phyloP scores from a whole-genome alignment of 2,329 filamentous ascomycete species.

The Orbilia javanica region DNA sequence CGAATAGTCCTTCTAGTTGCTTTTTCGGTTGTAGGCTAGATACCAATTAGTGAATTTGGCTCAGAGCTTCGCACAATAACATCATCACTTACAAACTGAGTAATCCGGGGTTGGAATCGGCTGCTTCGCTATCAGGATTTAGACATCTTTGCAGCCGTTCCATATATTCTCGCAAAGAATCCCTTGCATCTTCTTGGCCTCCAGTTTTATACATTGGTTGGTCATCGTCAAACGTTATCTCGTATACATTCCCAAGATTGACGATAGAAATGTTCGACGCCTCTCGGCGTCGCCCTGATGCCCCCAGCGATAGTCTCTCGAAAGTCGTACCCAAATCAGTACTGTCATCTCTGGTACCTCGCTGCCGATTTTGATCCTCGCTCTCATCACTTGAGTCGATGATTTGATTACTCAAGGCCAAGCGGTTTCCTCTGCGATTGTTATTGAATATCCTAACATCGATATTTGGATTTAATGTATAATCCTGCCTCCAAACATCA shows the following conservation, averaged over 20 bases:
- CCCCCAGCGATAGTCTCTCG: slow-evolving; percentile 30
- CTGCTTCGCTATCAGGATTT: background rate
- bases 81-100: slow-evolving; percentile 25
- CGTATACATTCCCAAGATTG: slow-evolving; percentile 28
- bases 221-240: slow-evolving; percentile 32
- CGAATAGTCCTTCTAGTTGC: slow-evolving; percentile 30
- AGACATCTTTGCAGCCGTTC: background rate
- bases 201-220: slow-evolving; percentile 21
- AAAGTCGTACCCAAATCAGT: slow-evolving; percentile 42
- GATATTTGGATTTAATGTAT: slow-evolving; percentile 28
- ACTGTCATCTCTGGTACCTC: background rate
- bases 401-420: slow-evolving; percentile 24
- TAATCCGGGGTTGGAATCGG: background rate
- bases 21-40: slow-evolving; percentile 26
- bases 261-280: slow-evolving; percentile 12
- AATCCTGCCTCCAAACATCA: slow-evolving; percentile 54
- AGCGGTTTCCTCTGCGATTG: slow-evolving; percentile 21
- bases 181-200: background rate
- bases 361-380: background rate
- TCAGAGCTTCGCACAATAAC: background rate
- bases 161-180: slow-evolving; percentile 25
- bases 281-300: background rate
- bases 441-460: slow-evolving; percentile 25
- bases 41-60: background rate
- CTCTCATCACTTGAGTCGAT: slow-evolving; percentile 42